These are phyloP conservation scores for Epichloe typhina DNA, from an alignment of 2,329 filamentous ascomycete species.

Conservation along the genomic window DNA sequence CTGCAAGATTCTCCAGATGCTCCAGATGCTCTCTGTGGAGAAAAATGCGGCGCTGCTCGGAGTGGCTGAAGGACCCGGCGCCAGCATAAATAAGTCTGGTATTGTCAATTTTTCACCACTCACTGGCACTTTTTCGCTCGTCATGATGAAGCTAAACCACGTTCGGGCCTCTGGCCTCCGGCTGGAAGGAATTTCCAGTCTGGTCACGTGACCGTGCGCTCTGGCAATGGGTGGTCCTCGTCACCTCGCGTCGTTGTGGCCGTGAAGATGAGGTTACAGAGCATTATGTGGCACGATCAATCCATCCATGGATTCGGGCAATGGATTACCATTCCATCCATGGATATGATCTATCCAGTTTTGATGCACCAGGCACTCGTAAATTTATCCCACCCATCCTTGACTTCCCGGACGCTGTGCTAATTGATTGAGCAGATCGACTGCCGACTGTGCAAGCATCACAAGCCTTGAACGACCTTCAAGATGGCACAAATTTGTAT, in stretches of 20 bases:
- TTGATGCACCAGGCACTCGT: conserved; percentile 42
- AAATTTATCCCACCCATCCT: conserved; percentile 9
- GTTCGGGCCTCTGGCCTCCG: neutral
- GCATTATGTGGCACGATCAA: neutral
- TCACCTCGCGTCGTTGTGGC: neutral
- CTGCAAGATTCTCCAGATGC: neutral
- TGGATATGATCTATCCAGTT: conserved; percentile 47
- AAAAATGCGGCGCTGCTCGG: neutral
- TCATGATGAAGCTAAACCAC: neutral
- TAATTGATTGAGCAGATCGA: conserved; percentile 40
- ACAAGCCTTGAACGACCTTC: conserved; percentile 51
- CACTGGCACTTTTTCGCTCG: too few species aligned
- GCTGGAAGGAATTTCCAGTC: neutral
- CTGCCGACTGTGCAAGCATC: conserved; percentile 67
- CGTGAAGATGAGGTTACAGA: neutral
- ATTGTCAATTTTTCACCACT: neutral
- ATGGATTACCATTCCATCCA: conserved; percentile 50
- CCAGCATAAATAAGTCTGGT: neutral
- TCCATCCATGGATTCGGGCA: conserved; percentile 12
- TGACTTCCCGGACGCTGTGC: neutral
- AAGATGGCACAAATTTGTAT: conserved; percentile 33
- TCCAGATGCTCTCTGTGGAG: neutral
- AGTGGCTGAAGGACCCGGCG: neutral
- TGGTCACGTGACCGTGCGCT: conserved; percentile 1
- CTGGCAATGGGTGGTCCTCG: neutral